Base-by-base conservation (phyloP, 2,329 filamentous ascomycete genomes). In the Metarhizium anisopliae region DNA sequence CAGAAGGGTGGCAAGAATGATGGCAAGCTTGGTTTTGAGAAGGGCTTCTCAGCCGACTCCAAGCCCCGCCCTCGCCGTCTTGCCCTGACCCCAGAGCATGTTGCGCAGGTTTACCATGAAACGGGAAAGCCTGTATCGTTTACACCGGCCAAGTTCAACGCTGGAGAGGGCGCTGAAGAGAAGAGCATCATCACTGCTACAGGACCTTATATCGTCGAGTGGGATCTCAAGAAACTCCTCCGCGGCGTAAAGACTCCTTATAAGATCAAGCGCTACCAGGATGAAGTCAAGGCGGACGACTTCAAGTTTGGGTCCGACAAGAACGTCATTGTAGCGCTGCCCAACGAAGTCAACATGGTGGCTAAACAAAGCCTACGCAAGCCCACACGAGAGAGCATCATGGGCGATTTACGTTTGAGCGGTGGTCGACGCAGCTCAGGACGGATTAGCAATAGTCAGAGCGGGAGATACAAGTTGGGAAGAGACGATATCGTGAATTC, bases 271-370 rank as follows among this genome's bases (percentile, higher is more conserved):
- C 87, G 94, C 16, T 99, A 99, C 68, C 81, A 84, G 1, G 94
- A 99, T 66, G 88, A 95, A 60, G 91, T 99, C 67, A 96, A 95
- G 78, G 94, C 94, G 4, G 94, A 99, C 70, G 95, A 99, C 70
- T 99, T 99, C 84, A 91, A 94, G 66, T 99, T 91, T 66, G 93
- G 93, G 50, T 92, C 87, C 5, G 94, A 99, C 72, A 95, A 96
- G 82, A 96, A 96, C 66, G 90, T 99, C 64, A 96, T 99, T 66
- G 93, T 99, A 40, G 94, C 94, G 1, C 76, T 99, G 60, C 92
- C 94, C 2, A 96, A 99, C 68, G 92, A 97, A 70, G 94, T 99
- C 62, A 95, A 96, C 72, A 97, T 97, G 92, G 90, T 99, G 13
- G 87, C 86, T 50, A 92, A 93, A 72, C 82, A 87, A 63, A 86